phyloP scores from a whole-genome alignment of 2,329 filamentous ascomycete species.

The Clonostachys rosea region DNA sequence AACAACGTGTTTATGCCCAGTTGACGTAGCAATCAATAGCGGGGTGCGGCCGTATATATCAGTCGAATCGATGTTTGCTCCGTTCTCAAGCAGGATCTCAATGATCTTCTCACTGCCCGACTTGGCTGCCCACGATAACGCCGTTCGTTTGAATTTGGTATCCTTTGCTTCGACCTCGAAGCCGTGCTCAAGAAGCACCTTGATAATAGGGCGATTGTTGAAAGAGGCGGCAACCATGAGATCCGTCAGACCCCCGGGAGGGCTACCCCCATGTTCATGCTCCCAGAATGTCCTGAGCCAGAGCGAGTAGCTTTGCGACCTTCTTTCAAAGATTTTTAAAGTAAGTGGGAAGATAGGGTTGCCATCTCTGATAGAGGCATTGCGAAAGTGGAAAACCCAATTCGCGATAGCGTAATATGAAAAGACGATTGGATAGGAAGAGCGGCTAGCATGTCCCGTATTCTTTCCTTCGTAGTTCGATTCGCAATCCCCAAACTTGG shows the following conservation, averaged over 20 bases:
- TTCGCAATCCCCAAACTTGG: neutral
- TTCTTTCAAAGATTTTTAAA: constrained; percentile 7
- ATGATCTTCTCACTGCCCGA: constrained; percentile 5
- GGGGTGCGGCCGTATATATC: neutral
- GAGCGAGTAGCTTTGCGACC: constrained; percentile 1
- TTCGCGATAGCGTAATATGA: constrained; percentile 11
- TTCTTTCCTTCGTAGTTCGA: neutral
- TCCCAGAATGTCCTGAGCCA: neutral
- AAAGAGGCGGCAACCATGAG: constrained; percentile 1
- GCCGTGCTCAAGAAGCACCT: neutral
- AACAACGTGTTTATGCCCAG: neutral
- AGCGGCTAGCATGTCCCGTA: too few species aligned
- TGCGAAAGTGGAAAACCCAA: constrained; percentile 12
- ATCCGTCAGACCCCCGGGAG: neutral
- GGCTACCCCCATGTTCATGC: neutral
- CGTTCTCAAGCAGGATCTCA: constrained; percentile 4
- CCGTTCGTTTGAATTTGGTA: neutral
- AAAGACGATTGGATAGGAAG: constrained; percentile 1
- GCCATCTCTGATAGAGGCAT: constrained; percentile 3
- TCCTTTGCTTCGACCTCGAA: neutral
- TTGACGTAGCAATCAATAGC: neutral
- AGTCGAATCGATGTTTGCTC: constrained; percentile 2
- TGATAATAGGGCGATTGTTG: too few species aligned
- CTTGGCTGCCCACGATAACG: neutral
- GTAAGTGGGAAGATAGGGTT: constrained; percentile 2